A percentile compares a stretch with the other conserved stretches of the same genome.
phyloP scores from a whole-genome alignment of 2,329 filamentous ascomycete species.

The Cryphonectria parasitica region DNA sequence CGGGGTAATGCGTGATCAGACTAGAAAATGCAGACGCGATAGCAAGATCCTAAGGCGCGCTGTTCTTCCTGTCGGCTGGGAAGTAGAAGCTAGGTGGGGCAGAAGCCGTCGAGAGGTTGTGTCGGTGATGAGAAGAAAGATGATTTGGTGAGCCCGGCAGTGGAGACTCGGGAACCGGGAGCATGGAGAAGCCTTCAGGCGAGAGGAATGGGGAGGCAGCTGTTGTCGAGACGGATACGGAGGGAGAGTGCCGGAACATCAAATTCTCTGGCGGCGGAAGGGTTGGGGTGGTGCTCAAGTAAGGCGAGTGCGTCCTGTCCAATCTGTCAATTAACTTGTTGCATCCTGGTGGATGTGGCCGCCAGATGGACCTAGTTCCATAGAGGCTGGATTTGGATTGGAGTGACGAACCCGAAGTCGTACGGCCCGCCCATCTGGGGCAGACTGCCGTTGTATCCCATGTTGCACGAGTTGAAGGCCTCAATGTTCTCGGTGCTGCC shows the following conservation, averaged over 20 bases:
- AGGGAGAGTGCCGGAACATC: constrained; percentile 41
- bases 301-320: constrained; percentile 51
- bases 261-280: constrained; percentile 51
- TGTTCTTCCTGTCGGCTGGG: constrained; percentile 42
- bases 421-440: constrained; percentile 52
- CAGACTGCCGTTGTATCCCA: constrained; percentile 48
- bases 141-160: constrained; percentile 39
- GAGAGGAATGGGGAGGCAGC: constrained; percentile 51
- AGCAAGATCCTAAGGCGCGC: constrained; percentile 32
- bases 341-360: constrained; percentile 42
- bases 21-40: constrained; percentile 28
- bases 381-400: constrained; percentile 64
- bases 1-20: constrained; percentile 21
- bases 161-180: constrained; percentile 52
- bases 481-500: constrained; percentile 32
- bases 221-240: constrained; percentile 42
- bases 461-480: constrained; percentile 21
- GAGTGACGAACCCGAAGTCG: constrained; percentile 66
- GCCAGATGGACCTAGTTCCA: constrained; percentile 57
- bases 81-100: constrained; percentile 39
- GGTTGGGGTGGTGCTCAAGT: constrained; percentile 47
- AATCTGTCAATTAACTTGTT: constrained; percentile 56
- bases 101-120: constrained; percentile 43
- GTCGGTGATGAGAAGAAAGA: constrained; percentile 41
- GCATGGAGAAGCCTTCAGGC: constrained; percentile 48